These are phyloP conservation scores for Favolaschia claudopus DNA, from an alignment of 768 basidiomycete species.

Conservation along the genomic window DNA sequence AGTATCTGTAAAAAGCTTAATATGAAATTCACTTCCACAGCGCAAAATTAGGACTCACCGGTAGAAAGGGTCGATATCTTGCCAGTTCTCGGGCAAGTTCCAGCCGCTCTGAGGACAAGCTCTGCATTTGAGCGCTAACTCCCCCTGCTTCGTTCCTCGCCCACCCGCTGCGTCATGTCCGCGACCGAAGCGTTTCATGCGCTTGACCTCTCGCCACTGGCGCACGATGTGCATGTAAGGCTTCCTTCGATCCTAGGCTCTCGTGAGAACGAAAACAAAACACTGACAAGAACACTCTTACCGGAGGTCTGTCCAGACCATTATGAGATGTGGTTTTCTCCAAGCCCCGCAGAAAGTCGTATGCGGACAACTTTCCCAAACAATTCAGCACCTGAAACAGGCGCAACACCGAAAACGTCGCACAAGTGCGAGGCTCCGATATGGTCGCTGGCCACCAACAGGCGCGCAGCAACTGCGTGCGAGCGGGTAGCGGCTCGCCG, in stretches of 20 bases:
- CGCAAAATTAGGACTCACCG: background rate
- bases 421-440: slow-evolving; percentile 4
- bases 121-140: slow-evolving; percentile 13
- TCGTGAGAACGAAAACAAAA: too few species aligned
- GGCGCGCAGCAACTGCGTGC: slow-evolving; percentile 4
- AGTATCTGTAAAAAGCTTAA: background rate
- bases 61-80: background rate
- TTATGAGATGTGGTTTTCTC: too few species aligned
- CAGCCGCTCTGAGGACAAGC: slow-evolving; percentile 15
- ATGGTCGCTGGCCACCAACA: slow-evolving; percentile 16
- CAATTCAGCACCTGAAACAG: slow-evolving; percentile 7
- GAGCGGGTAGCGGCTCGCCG: background rate
- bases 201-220: slow-evolving; percentile 15
- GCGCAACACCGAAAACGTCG: slow-evolving; percentile 12
- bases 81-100: slow-evolving; percentile 14
- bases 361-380: slow-evolving; percentile 5
- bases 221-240: slow-evolving; percentile 4
- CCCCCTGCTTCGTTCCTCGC: background rate
- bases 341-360: too few species aligned
- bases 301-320: too few species aligned
- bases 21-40: too few species aligned
- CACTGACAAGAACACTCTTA: slow-evolving; percentile 7
- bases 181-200: slow-evolving; percentile 6
- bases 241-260: slow-evolving; percentile 8
- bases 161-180: slow-evolving; percentile 17